These are phyloP conservation scores for Globisporangium cederbergense DNA, from an alignment of 352 stramenopile species.

Conservation along the genomic window DNA sequence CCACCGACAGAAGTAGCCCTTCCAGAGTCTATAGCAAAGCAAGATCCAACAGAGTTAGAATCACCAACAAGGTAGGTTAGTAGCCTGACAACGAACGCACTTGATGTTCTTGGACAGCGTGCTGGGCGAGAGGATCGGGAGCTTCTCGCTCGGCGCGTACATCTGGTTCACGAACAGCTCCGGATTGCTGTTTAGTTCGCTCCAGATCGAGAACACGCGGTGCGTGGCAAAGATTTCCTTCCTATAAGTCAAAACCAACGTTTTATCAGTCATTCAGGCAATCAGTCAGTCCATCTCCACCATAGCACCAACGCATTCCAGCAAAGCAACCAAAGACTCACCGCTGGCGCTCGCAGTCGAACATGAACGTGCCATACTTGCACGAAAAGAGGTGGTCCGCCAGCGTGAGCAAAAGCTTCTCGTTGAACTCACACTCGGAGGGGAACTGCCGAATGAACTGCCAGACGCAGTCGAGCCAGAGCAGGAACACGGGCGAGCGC, in stretches of 20 bases:
- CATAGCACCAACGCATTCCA: not conserved
- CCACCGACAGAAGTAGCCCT: slow-evolving; percentile 84
- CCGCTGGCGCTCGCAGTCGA: slow-evolving; percentile 92
- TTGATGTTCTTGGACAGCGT: slow-evolving; percentile 88
- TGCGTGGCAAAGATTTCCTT: slow-evolving; percentile 81
- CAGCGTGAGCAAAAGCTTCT: slow-evolving; percentile 89
- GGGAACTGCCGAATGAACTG: slow-evolving; percentile 96
- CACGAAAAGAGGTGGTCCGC: slow-evolving; percentile 96
- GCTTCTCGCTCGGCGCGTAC: slow-evolving; percentile 46
- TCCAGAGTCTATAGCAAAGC: slow-evolving; percentile 58
- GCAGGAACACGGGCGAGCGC: slow-evolving; percentile 97
- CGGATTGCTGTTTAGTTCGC: slow-evolving; percentile 67
- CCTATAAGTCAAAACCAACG: slow-evolving; percentile 20
- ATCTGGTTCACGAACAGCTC: slow-evolving; percentile 69
- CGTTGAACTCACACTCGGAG: slow-evolving; percentile 97
- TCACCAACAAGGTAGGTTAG: not conserved
- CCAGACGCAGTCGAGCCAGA: slow-evolving; percentile 98
- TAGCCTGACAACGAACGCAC: slow-evolving; percentile 28
- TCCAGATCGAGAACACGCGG: slow-evolving; percentile 77
- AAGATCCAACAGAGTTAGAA: not conserved
- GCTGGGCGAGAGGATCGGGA: slow-evolving; percentile 51
- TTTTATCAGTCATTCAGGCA: not conserved
- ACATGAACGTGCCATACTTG: slow-evolving; percentile 98
- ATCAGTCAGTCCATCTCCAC: not conserved
- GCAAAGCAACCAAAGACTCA: slow-evolving; percentile 14